phyloP scores from a whole-genome alignment of 2,329 filamentous ascomycete genomes.

The Colletotrichum melonis region DNA sequence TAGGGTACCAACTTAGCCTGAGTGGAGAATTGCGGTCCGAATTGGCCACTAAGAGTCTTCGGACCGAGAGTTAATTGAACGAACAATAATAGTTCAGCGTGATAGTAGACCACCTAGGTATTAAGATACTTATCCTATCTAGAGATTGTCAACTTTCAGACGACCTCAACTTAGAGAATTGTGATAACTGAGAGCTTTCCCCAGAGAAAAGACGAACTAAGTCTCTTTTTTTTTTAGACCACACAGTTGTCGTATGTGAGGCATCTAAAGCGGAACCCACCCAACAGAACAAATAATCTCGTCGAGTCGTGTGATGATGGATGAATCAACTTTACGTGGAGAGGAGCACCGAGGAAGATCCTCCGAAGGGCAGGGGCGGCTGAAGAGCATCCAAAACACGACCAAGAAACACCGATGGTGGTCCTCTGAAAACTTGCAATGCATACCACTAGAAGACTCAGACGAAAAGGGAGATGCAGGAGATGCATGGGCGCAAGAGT shows the following conservation, averaged over 20 bases:
- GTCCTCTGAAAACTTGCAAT: not conserved
- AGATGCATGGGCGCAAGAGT: not conserved
- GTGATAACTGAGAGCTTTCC: not conserved
- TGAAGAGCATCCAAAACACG: not conserved
- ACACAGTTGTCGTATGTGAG: not conserved
- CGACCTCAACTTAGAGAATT: too few relatives aligned
- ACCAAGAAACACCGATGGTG: not conserved
- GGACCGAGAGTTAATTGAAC: not conserved
- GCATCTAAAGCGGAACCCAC: not conserved
- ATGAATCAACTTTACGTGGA: not conserved
- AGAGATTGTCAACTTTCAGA: not conserved
- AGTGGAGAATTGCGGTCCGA: not conserved
- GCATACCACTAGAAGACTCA: not conserved
- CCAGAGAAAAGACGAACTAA: not conserved
- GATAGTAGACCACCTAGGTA: not conserved
- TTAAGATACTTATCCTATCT: not conserved
- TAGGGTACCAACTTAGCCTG: not conserved
- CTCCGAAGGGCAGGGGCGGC: not conserved
- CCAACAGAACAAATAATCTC: not conserved
- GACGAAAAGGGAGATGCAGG: not conserved
- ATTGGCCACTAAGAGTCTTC: not conserved
- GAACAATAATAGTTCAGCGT: not conserved
- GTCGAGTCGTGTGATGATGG: not conserved
- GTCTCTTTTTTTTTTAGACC: not conserved
- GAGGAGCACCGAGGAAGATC: not conserved